Evolutionary conservation across 495 filamentous ascomycete species (phyloP), one percentile per base, ranked within the genome.

Genomic region (Bacidia gigantensis): DNA sequence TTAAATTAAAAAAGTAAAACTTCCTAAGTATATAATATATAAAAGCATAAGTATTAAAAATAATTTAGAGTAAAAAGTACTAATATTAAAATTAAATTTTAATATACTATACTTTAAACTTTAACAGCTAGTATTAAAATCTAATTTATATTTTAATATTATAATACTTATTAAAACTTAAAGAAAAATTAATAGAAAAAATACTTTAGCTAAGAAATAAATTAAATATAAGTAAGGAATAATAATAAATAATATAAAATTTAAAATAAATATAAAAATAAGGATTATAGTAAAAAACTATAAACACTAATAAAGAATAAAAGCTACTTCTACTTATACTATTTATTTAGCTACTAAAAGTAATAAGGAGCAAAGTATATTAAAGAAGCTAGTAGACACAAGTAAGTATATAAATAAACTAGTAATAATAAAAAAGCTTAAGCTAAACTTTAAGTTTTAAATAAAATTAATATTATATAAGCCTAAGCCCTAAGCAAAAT

Each of bases 1-100:
- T 10, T 35, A 55, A 44, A 38, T 50, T 29, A 21, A 32, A 50
- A 20, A 50, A 55, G 23, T 18, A 41, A 12, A 50, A 20, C 11
- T 25, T 29, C 40, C 46, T n/a, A 9, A n/a, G 39, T 55, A 50
- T 24, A 2, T 44, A 3, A 41, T 39, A n/a, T 3, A 39, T 11
- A 10, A n/a, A 0, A 10, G 43, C 1, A 43, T 23, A 12, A 18
- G 11, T 11, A 14, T 29, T 9, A n/a, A n/a, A n/a, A 1, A 12
- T 17, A 7, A 18, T 26, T n/a, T 54, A 1, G 40, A 54, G 40
- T 38, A 49, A 0, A n/a, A 14, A 0, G 35, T 49, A 49, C 10
- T 12, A 11, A 39, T 54, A 2, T 32, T n/a, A n/a, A n/a, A n/a
- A n/a, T n/a, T n/a, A n/a, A n/a, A n/a, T n/a, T n/a, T n/a, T n/a